phyloP scores from a whole-genome alignment of 257 asterid species.

The Solanum bulbocastanum region DNA sequence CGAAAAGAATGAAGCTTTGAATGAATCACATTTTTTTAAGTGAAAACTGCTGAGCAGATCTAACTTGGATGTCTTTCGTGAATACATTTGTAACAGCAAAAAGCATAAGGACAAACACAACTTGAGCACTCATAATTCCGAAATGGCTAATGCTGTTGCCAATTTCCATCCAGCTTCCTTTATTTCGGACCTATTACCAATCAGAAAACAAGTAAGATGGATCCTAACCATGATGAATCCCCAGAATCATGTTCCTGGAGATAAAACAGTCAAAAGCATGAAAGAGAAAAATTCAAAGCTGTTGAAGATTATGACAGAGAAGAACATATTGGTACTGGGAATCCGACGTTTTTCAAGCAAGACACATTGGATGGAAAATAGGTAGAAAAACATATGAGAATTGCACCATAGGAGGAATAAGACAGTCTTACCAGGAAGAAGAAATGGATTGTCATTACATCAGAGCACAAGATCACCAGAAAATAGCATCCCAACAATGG shows the following conservation, averaged over 20 bases:
- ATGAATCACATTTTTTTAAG: conserved; percentile 47
- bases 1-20: background rate
- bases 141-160: conserved; percentile 98
- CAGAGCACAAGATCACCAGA: conserved; percentile 87
- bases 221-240: background rate
- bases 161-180: conserved; percentile 99
- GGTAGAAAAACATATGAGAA: background rate
- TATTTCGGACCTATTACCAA: conserved; percentile 60
- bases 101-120: conserved; percentile 80
- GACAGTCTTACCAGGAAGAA: conserved; percentile 71
- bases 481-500: conserved; percentile 89
- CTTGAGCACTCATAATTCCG: conserved; percentile 98
- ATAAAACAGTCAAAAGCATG: background rate
- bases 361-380: background rate
- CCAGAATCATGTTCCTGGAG: background rate
- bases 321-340: background rate
- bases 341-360: background rate
- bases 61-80: conserved; percentile 61
- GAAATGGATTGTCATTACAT: conserved; percentile 93
- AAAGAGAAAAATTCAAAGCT: background rate
- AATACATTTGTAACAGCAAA: conserved; percentile 63
- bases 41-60: conserved; percentile 35
- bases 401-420: background rate
- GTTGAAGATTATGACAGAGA: background rate
- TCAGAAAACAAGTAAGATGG: conserved; percentile 2